phyloP scores from a whole-genome alignment of 768 basidiomycete genomes.

The Boletus vermiculosoides region DNA sequence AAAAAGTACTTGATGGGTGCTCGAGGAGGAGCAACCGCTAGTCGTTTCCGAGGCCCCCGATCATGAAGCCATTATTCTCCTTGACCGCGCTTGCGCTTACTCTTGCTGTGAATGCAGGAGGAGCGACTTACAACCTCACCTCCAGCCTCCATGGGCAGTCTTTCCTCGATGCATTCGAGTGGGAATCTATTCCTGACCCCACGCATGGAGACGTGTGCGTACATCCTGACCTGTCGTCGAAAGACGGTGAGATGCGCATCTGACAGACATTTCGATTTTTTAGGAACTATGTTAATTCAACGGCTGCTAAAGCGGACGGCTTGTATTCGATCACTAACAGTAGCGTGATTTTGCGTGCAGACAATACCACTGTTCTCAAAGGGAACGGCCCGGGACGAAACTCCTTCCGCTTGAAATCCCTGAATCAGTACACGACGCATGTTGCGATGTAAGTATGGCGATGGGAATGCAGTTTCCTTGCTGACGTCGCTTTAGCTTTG shows the following conservation, averaged over 20 bases:
- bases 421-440: constrained; percentile 30
- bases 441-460: constrained; percentile 27
- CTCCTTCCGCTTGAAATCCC: constrained; percentile 32
- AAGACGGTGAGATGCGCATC: not conserved
- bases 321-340: constrained; percentile 52
- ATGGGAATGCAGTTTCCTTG: not conserved
- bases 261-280: not conserved
- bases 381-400: constrained; percentile 30
- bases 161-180: constrained; percentile 42
- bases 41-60: not conserved
- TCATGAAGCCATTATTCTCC: not conserved
- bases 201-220: constrained; percentile 28
- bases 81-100: not conserved
- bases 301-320: constrained; percentile 51
- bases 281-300: constrained; percentile 44
- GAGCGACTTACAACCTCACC: constrained; percentile 30
- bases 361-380: constrained; percentile 28
- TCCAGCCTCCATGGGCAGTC: constrained; percentile 42
- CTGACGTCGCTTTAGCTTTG: constrained; percentile 20
- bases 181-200: constrained; percentile 29
- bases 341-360: constrained; percentile 31
- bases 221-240: not conserved
- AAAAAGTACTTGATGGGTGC: not conserved
- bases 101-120: not conserved
- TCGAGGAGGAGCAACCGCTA: not conserved